Conservation (phyloP, 2,329 filamentous ascomycete genomes). For the Pseudocercospora eumusae region DNA sequence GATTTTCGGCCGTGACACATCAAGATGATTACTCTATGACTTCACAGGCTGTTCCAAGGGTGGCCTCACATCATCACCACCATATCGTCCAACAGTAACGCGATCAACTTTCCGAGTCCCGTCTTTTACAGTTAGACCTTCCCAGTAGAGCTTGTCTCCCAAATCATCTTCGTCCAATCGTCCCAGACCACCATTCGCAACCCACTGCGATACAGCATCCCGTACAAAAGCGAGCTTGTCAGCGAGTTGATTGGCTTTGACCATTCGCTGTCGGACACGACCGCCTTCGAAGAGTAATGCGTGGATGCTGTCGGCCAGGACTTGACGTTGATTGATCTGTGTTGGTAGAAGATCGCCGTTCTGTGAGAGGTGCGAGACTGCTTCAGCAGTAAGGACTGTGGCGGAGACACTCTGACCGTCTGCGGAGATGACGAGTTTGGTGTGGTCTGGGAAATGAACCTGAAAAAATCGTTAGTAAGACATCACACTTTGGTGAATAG, state of each 20-base stretch:
- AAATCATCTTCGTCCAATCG: slow-evolving; percentile 38
- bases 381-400: slow-evolving; percentile 72
- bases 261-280: slow-evolving; percentile 53
- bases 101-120: slow-evolving; percentile 49
- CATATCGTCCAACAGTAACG: slow-evolving; percentile 52
- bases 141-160: slow-evolving; percentile 44
- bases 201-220: slow-evolving; percentile 70
- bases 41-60: not conserved
- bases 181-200: slow-evolving; percentile 67
- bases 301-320: slow-evolving; percentile 70
- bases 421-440: slow-evolving; percentile 76
- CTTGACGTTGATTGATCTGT: slow-evolving; percentile 68
- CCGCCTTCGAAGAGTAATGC: slow-evolving; percentile 66
- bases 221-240: slow-evolving; percentile 74
- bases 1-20: not conserved
- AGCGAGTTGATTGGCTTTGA: slow-evolving; percentile 71
- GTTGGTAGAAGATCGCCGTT: slow-evolving; percentile 65
- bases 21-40: not conserved
- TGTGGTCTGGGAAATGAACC: slow-evolving; percentile 88
- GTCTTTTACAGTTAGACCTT: slow-evolving; percentile 47
- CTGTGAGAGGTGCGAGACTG: slow-evolving; percentile 63
- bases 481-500: not conserved
- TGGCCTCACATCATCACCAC: slow-evolving; percentile 43
- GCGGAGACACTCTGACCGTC: slow-evolving; percentile 76
- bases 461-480: slow-evolving; percentile 40